Evolutionary conservation across 2,329 filamentous ascomycete species (phyloP).

Genomic region (Hypoxylon sp.): DNA sequence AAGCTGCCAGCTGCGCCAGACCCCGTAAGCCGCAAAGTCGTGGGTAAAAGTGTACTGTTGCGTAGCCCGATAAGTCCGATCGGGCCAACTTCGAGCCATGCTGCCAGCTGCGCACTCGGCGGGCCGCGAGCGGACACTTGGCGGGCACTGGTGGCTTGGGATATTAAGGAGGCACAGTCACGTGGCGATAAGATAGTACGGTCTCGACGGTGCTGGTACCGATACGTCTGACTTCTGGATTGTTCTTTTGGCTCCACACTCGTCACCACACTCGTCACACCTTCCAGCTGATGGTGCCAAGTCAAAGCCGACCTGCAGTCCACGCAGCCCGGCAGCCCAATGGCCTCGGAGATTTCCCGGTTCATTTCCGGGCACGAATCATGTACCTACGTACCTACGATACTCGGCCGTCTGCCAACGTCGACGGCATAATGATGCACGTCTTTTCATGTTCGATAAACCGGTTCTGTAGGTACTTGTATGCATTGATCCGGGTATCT

Average conservation of each 20-base stretch:
- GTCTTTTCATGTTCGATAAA: background rate
- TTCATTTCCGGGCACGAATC: background rate
- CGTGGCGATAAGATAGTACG: constrained; percentile 35
- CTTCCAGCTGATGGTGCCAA: too few species aligned
- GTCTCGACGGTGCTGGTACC: too few species aligned
- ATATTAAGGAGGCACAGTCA: constrained; percentile 17
- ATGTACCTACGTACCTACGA: background rate
- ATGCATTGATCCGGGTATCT: constrained; percentile 25
- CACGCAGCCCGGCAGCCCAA: too few species aligned
- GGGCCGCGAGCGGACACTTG: too few species aligned
- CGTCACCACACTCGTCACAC: too few species aligned
- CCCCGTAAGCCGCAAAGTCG: background rate
- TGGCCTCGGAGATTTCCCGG: constrained; percentile 20
- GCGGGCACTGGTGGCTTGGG: too few species aligned
- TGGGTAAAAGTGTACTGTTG: constrained; percentile 2
- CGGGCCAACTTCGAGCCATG: constrained; percentile 3
- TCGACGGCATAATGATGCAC: background rate
- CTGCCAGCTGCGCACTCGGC: too few species aligned
- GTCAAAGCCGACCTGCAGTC: too few species aligned
- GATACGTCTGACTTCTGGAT: constrained; percentile 1
- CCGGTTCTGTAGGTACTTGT: constrained; percentile 5
- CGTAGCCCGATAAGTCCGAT: constrained; percentile 33
- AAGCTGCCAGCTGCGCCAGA: constrained; percentile 8
- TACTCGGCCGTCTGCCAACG: background rate
- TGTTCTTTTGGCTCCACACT: constrained; percentile 4